Percentiles rank a stretch among this genome's conserved stretches.
These are phyloP conservation scores for Auriscalpium orientale DNA, from an alignment of 768 basidiomycete species.

Conservation along the genomic window DNA sequence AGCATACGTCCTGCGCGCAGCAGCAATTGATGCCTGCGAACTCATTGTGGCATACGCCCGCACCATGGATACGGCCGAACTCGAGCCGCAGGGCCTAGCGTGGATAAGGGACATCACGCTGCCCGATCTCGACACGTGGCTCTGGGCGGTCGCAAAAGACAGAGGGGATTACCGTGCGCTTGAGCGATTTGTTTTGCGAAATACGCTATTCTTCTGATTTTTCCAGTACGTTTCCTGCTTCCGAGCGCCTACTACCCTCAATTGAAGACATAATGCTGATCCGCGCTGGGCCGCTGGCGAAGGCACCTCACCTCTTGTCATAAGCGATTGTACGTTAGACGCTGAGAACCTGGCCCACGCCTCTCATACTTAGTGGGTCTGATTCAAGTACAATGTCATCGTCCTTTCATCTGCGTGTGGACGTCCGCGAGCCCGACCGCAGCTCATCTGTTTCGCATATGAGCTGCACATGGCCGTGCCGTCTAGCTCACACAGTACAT, in stretches of 20 bases:
- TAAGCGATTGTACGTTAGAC: background rate
- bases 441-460: too few relatives aligned
- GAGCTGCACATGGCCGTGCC: too few relatives aligned
- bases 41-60: constrained; percentile 51
- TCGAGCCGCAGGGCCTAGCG: constrained; percentile 19
- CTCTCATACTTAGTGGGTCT: too few relatives aligned
- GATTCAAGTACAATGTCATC: too few relatives aligned
- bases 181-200: constrained; percentile 54
- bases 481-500: too few relatives aligned
- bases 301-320: background rate
- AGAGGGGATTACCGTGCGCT: constrained; percentile 61
- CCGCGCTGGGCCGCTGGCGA: background rate
- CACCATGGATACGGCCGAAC: constrained; percentile 22
- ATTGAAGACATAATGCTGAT: too few relatives aligned
- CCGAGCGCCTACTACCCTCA: background rate
- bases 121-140: constrained; percentile 65
- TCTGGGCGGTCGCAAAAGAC: constrained; percentile 82
- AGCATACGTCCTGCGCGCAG: constrained; percentile 68
- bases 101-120: constrained; percentile 54
- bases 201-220: constrained; percentile 63
- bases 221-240: background rate
- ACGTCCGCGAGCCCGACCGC: too few relatives aligned
- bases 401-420: too few relatives aligned
- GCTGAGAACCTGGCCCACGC: background rate
- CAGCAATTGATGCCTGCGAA: constrained; percentile 75